Evolutionary conservation across 2,329 filamentous ascomycete species (phyloP), one percentile per base, ranked within the genome.

Genomic region (Colletotrichum trifolii): DNA sequence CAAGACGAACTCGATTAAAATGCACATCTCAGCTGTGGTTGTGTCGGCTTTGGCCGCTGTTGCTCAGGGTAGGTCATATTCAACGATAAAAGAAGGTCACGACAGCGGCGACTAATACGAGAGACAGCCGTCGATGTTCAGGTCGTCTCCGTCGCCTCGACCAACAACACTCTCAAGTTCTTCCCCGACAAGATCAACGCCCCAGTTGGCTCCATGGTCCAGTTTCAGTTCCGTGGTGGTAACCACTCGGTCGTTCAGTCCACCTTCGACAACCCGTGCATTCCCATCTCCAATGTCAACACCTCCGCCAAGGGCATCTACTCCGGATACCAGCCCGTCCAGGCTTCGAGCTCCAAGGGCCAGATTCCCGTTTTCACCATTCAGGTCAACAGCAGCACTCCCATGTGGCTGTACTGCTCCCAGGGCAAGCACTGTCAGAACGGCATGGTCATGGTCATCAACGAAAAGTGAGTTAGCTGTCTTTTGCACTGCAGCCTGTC

Each of bases 211-310:
- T 82, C 85, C 70, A 84, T 87, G 79, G 82, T 91, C 11, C 86
- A 89, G 78, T 91, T 90, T 82, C 87, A 90, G 76, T 91, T 90
- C 80, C 80, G 82, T 67, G 81, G 81, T 8, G 84, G 83, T 70
- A 94, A 94, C 82, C 92, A 95, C 84, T 94, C 91, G 54, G 87
- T 94, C 63, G 91, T 89, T 13, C 91, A 94, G 81, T 92, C 91
- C 50, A 88, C 83, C 71, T 95, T 94, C 72, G 88, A 90, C 71
- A 78, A 84, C 60, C 91, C 91, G 11, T 94, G 91, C 79, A 75
- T 84, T 35, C 90, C 91, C 54, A 85, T 91, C 70, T 72, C 75
- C 68, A 77, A 81, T 60, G 76, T 81, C 76, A 81, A 83, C 78
- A 79, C 78, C 64, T 84, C 85, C 72, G 74, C 81, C 47, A 78